These are phyloP conservation scores for Phragmites australis DNA, from an alignment of 176 grass and related monocot genomes.

Conservation along the genomic window DNA sequence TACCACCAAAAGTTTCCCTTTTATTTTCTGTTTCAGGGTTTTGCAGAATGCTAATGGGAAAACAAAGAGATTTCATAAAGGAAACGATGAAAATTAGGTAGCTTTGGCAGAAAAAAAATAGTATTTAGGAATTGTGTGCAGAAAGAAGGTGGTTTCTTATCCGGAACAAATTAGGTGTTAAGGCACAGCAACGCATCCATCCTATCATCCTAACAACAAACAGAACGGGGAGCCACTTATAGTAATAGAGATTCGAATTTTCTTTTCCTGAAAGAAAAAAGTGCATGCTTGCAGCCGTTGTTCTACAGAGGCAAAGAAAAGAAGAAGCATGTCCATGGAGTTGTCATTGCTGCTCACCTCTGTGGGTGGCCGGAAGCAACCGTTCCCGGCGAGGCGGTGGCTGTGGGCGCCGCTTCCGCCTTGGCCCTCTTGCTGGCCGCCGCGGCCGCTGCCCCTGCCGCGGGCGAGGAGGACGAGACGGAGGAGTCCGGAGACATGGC, in stretches of 20 bases:
- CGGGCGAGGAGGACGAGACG: slow-evolving; percentile 52
- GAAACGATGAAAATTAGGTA: neutral
- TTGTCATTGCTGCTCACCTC: slow-evolving; percentile 37
- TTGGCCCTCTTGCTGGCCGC: slow-evolving; percentile 38
- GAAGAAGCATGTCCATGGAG: neutral
- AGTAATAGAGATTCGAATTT: neutral
- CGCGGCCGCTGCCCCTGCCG: slow-evolving; percentile 6
- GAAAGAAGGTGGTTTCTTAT: neutral
- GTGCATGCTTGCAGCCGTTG: neutral
- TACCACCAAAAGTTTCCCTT: neutral
- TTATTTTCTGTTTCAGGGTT: neutral
- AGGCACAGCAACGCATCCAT: neutral
- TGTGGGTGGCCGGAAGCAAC: slow-evolving; percentile 50
- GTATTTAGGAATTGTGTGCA: neutral
- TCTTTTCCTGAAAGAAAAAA: neutral
- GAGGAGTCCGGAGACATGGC: slow-evolving; percentile 55
- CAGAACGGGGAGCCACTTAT: neutral
- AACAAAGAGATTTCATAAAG: neutral
- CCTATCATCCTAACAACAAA: slow-evolving; percentile 18
- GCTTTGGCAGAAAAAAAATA: neutral
- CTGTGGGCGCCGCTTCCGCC: slow-evolving; percentile 10
- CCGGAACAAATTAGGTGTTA: neutral
- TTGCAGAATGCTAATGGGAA: neutral
- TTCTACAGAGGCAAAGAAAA: neutral
- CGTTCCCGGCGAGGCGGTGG: slow-evolving; percentile 49